Evolutionary conservation across 306 rosid species (phyloP), one percentile per base, ranked within the genome.

Genomic region (Prunus salicina): DNA sequence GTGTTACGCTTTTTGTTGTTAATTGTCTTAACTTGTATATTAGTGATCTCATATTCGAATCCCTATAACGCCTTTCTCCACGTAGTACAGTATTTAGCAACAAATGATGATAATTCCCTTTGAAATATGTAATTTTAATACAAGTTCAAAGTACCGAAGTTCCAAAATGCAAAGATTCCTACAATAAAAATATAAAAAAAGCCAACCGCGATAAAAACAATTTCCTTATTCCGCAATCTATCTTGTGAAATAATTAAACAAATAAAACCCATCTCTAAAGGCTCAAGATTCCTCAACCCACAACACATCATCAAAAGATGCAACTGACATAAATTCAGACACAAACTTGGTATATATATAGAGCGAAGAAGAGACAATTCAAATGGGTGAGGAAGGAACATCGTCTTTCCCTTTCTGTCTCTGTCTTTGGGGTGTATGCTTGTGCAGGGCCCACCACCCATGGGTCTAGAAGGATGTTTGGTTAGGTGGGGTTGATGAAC

Each of bases 361-460:
- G 38, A 32, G 6, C 38, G 28, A 49, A 46, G 73, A 60, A 27
- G 38, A 11, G 13, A 12, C 65, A 25, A 57, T 27, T 56, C 73
- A 72, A 71, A 24, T 13, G 46, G 53, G 13, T 3, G 41, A 14
- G 1, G 38, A 5, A 32, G 52, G 67, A 64, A 72, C 73, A 43
- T 43, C 24, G 58, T n/a, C 16, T 43, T 68, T 3, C 51, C 67
- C 73, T 64, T 53, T 72, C 34, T 72, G 78, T 55, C 77, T 64
- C 71, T 25, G 18, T 47, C 16, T 50, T 15, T 18, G 55, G 71
- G 27, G 53, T 51, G 32, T 32, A 12, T 3, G 65, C 63, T 57
- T 20, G 4, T 57, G 63, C 51, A 28, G 81, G 72, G 30, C 66
- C 74, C 72, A 50, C 25, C 50, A 15, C 8, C 41, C 41, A 5